These are phyloP conservation scores for Arabis hirsuta DNA, from an alignment of 345 rosid species.

Conservation along the genomic window DNA sequence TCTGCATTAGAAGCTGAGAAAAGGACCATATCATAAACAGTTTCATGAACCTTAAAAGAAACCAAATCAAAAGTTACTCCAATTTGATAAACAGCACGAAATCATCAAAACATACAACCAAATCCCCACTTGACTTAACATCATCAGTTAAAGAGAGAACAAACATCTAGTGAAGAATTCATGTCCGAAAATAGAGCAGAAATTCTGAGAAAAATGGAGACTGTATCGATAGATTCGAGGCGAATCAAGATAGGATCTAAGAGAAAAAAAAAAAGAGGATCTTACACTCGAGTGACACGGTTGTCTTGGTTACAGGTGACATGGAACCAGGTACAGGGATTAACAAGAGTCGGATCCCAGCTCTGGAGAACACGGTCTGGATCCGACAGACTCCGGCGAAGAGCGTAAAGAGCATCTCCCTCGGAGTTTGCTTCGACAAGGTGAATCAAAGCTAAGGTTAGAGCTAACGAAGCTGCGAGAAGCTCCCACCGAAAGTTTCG, in stretches of 20 bases:
- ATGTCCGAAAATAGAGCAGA: conserved; percentile 17
- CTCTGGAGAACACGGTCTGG: conserved; percentile 92
- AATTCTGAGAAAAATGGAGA: conserved; percentile 5
- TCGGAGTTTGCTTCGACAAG: conserved; percentile 68
- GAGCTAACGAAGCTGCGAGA: conserved; percentile 36
- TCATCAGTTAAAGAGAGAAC: background rate
- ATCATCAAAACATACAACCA: background rate
- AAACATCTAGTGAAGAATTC: background rate
- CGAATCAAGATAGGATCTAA: conserved; percentile 27
- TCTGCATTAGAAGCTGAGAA: conserved; percentile 8
- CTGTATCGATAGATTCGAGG: background rate
- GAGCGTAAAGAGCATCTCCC: conserved; percentile 85
- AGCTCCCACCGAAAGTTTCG: conserved; percentile 46
- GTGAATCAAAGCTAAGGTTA: conserved; percentile 44
- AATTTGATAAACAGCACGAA: background rate
- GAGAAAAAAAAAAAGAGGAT: background rate
- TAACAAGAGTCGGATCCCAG: conserved; percentile 99
- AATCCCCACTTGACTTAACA: conserved; percentile 1
- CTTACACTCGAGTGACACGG: conserved; percentile 91
- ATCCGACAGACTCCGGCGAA: conserved; percentile 72
- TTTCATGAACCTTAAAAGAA: conserved; percentile 31
- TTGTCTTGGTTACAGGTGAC: conserved; percentile 87
- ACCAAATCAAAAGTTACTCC: conserved; percentile 9
- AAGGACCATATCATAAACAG: conserved; percentile 26
- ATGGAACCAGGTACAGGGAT: conserved; percentile 98